These are phyloP conservation scores for Crepidotus variabilis DNA, from an alignment of 768 basidiomycete species.

Conservation along the genomic window DNA sequence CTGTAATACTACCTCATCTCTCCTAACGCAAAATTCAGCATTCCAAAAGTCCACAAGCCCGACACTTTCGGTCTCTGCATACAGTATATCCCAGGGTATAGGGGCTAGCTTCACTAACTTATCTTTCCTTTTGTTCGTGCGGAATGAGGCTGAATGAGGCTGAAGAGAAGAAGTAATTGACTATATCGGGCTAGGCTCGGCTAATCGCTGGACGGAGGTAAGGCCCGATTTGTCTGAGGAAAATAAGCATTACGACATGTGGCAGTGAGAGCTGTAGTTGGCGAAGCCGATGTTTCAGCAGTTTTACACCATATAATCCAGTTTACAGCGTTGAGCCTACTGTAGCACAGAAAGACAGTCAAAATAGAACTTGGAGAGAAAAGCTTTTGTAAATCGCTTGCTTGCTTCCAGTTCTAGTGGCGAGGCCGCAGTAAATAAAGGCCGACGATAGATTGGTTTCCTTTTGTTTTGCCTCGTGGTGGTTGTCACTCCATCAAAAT, in stretches of 20 bases:
- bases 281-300: too few relatives aligned
- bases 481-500: conserved; percentile 13
- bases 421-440: not conserved
- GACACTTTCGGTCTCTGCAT: too few relatives aligned
- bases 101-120: not conserved
- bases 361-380: not conserved
- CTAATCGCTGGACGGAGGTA: not conserved
- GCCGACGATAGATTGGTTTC: conserved; percentile 1
- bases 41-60: too few relatives aligned
- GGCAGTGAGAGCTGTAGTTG: too few relatives aligned
- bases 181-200: not conserved
- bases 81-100: too few relatives aligned
- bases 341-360: too few relatives aligned
- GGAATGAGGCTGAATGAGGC: not conserved
- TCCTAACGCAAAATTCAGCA: too few relatives aligned
- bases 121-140: not conserved
- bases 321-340: too few relatives aligned
- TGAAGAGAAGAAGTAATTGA: not conserved
- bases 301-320: too few relatives aligned
- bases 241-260: not conserved
- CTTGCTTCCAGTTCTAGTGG: not conserved
- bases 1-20: too few relatives aligned
- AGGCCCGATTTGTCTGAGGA: not conserved
- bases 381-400: not conserved
- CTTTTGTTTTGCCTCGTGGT: conserved; percentile 15